A percentile compares a stretch with the other conserved stretches of the same genome.
Evolutionary conservation across 2,329 filamentous ascomycete genomes (phyloP).

Genomic region (Cephalotrichum gorgonifer): DNA sequence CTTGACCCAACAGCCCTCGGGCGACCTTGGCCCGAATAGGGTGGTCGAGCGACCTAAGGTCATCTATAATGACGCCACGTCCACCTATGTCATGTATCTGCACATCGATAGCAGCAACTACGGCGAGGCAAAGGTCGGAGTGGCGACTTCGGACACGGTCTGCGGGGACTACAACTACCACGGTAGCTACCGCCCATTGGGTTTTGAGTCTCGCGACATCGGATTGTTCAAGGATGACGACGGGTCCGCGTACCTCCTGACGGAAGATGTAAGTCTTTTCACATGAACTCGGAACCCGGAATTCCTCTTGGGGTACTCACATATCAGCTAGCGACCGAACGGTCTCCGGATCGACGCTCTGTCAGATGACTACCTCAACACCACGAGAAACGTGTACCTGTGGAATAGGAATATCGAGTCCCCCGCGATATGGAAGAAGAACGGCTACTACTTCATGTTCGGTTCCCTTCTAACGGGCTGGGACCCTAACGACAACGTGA

Average conservation of each 20-base stretch:
- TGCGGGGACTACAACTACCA: conserved; percentile 45
- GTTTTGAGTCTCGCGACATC: conserved; percentile 40
- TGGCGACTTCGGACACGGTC: conserved; percentile 47
- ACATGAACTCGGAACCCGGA: too few species aligned
- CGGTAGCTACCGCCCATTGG: conserved; percentile 23
- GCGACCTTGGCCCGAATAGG: conserved; percentile 49
- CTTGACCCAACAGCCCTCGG: conserved; percentile 38
- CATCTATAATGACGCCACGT: conserved; percentile 53
- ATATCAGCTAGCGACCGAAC: conserved; percentile 34
- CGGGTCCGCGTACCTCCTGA: conserved; percentile 49
- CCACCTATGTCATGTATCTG: conserved; percentile 58
- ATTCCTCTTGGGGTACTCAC: neutral
- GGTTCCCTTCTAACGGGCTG: conserved; percentile 46
- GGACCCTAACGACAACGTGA: conserved; percentile 53
- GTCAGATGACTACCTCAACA: conserved; percentile 31
- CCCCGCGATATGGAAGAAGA: conserved; percentile 51
- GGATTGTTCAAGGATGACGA: conserved; percentile 53
- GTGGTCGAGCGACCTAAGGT: conserved; percentile 60
- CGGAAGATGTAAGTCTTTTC: conserved; percentile 50
- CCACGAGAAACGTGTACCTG: conserved; percentile 35
- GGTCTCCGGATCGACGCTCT: conserved; percentile 48
- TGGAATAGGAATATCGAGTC: conserved; percentile 49
- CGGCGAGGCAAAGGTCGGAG: conserved; percentile 52
- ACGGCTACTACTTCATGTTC: conserved; percentile 55
- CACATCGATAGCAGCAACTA: conserved; percentile 56